Percentiles rank a stretch among this genome's conserved stretches.
Conservation (phyloP, 176 grass and related monocot species). For the Eragrostis nindensis region DNA sequence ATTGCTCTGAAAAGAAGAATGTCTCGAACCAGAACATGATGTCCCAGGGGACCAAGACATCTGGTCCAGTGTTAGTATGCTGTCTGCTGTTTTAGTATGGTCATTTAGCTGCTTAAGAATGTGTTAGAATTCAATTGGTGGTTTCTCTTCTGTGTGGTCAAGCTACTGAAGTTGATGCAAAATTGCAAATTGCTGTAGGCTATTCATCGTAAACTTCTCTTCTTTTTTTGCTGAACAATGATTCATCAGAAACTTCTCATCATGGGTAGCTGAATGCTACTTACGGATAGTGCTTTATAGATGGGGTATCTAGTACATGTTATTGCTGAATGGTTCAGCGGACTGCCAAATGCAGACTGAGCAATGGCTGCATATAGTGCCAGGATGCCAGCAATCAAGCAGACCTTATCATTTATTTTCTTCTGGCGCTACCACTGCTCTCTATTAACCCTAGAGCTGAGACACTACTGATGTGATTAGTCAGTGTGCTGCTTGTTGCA, state of each 20-base stretch:
- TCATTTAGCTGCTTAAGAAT: slow-evolving; percentile 14
- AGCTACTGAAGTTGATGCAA: not conserved
- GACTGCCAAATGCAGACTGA: not conserved
- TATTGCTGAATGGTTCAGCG: slow-evolving; percentile 37
- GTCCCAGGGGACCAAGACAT: not conserved
- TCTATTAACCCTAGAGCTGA: slow-evolving; percentile 36
- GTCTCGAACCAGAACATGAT: slow-evolving; percentile 4
- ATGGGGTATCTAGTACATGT: not conserved
- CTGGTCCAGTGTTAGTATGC: not conserved
- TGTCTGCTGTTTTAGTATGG: not conserved
- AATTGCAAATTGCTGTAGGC: slow-evolving; percentile 8
- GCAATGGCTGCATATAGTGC: slow-evolving; percentile 13
- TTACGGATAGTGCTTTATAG: not conserved
- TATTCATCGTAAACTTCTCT: not conserved
- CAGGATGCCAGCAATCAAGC: slow-evolving; percentile 32
- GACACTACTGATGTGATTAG: slow-evolving; percentile 1
- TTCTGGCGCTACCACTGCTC: slow-evolving; percentile 26
- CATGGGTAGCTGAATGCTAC: slow-evolving; percentile 11
- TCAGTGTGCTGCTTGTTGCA: slow-evolving; percentile 4
- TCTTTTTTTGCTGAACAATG: no score
- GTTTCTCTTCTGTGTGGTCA: not conserved
- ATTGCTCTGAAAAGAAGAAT: slow-evolving; percentile 33
- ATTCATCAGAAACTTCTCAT: not conserved
- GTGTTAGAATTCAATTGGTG: slow-evolving; percentile 10
- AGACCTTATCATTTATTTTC: slow-evolving; percentile 36